Conservation (phyloP, 495 filamentous ascomycete species). For the Astrothelium subdiscretum region DNA sequence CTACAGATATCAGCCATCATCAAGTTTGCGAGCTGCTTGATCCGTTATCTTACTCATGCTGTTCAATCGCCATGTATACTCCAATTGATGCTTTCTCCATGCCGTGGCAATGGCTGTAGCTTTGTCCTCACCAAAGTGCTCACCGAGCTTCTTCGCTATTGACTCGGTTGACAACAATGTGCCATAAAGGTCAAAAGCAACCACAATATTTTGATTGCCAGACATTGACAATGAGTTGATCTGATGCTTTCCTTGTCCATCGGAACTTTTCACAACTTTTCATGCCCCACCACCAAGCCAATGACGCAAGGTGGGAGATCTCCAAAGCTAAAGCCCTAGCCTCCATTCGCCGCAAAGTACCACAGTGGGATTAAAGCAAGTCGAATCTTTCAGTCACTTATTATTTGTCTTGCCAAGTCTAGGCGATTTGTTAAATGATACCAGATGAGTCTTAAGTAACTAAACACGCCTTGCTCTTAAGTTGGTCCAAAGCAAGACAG, state of each 20-base stretch:
- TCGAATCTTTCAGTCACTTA: not conserved
- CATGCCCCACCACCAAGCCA: not conserved
- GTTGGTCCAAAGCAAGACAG: too few species aligned
- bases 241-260: too few species aligned
- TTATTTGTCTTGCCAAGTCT: too few species aligned
- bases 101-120: conserved; percentile 42
- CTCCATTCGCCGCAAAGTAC: not conserved
- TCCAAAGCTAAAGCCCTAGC: not conserved
- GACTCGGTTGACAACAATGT: conserved; percentile 61
- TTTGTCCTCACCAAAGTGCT: conserved; percentile 42
- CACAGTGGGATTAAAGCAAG: too few species aligned
- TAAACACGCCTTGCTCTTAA: too few species aligned
- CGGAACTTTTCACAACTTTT: not conserved
- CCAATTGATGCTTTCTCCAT: conserved; percentile 57
- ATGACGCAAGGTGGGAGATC: not conserved
- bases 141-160: conserved; percentile 43
- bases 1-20: conserved; percentile 24
- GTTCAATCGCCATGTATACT: conserved; percentile 74
- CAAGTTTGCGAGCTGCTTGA: not conserved
- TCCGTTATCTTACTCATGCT: conserved; percentile 51
- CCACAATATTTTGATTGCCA: conserved; percentile 30
- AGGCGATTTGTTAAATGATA: too few species aligned
- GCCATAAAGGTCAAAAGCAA: conserved; percentile 70
- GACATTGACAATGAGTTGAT: not conserved
- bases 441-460: too few species aligned